Evolutionary conservation across 164 flowering plant species (phyloP).

Genomic region (Houttuynia cordata): DNA sequence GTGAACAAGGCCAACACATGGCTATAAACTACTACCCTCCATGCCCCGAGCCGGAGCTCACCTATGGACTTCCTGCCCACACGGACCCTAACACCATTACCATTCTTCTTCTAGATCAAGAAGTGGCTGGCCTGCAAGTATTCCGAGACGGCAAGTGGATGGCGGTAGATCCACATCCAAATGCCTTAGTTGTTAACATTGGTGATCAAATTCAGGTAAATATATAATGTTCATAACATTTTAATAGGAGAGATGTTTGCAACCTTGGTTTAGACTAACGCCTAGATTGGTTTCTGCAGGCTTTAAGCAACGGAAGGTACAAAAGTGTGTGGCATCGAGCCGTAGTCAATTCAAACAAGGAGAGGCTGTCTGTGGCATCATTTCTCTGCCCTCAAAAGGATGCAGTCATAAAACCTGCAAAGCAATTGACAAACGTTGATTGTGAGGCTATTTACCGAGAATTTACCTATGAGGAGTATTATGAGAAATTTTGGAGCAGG

Average conservation of each 20-base stretch:
- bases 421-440: conserved; percentile 20
- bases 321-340: conserved; percentile 82
- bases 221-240: not conserved
- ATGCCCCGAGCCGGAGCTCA: conserved; percentile 76
- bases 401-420: conserved; percentile 47
- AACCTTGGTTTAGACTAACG: not conserved
- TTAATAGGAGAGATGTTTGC: not conserved
- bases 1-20: conserved; percentile 85
- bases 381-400: conserved; percentile 51
- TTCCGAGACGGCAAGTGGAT: conserved; percentile 59
- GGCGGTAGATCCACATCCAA: conserved; percentile 51
- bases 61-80: conserved; percentile 72
- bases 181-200: conserved; percentile 62
- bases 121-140: conserved; percentile 64
- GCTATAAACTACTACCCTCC: conserved; percentile 75
- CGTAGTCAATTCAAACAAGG: conserved; percentile 38
- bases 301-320: conserved; percentile 62
- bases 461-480: conserved; percentile 69
- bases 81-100: conserved; percentile 81
- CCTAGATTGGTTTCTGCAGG: conserved; percentile 25
- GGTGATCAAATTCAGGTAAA: conserved; percentile 82
- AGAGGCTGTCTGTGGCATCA: conserved; percentile 62
- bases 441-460: conserved; percentile 28
- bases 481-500: conserved; percentile 68
- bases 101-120: conserved; percentile 57